Evolutionary conservation across 2,329 filamentous ascomycete genomes (phyloP).

Genomic region (Cyanodermella asteris): DNA sequence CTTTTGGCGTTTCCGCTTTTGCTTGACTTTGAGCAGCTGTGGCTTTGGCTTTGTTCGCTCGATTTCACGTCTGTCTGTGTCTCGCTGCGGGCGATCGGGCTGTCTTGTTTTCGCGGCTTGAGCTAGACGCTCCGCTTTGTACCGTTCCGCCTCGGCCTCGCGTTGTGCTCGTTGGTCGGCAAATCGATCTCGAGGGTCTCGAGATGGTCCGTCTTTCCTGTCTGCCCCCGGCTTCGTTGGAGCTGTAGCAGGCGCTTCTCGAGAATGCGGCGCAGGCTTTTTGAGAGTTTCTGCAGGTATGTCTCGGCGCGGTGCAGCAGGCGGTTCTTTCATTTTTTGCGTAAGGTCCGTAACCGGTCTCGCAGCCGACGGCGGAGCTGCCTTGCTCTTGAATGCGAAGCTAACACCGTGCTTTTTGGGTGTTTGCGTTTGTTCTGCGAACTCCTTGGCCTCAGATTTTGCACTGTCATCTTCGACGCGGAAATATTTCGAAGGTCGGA

Average conservation of each 20-base stretch:
- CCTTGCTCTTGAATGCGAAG: conserved; percentile 76
- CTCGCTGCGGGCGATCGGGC: conserved; percentile 10
- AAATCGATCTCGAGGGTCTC: conserved; percentile 14
- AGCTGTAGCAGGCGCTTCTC: conserved; percentile 11
- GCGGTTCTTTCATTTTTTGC: conserved; percentile 23
- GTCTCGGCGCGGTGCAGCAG: background rate
- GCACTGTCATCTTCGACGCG: conserved; percentile 40
- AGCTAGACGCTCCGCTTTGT: no score
- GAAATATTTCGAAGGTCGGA: conserved; percentile 41
- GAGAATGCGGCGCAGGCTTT: conserved; percentile 1
- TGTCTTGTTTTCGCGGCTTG: conserved; percentile 7
- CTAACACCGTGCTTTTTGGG: conserved; percentile 53
- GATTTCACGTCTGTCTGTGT: no score
- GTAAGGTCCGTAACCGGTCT: conserved; percentile 29
- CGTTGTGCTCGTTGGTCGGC: conserved; percentile 21
- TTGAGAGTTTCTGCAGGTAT: conserved; percentile 3
- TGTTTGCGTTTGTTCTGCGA: conserved; percentile 30
- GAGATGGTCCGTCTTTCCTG: conserved; percentile 9
- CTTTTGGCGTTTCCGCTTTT: conserved; percentile 48
- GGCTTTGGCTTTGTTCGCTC: conserved; percentile 21
- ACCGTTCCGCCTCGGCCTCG: background rate
- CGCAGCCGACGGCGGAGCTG: conserved; percentile 31
- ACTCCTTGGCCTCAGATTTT: conserved; percentile 32
- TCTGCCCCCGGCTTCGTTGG: conserved; percentile 9
- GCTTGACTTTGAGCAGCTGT: conserved; percentile 31